Evolutionary conservation across 2,329 filamentous ascomycete genomes (phyloP), one percentile per base, ranked within the genome.

Genomic region (Fusarium ambrosium): DNA sequence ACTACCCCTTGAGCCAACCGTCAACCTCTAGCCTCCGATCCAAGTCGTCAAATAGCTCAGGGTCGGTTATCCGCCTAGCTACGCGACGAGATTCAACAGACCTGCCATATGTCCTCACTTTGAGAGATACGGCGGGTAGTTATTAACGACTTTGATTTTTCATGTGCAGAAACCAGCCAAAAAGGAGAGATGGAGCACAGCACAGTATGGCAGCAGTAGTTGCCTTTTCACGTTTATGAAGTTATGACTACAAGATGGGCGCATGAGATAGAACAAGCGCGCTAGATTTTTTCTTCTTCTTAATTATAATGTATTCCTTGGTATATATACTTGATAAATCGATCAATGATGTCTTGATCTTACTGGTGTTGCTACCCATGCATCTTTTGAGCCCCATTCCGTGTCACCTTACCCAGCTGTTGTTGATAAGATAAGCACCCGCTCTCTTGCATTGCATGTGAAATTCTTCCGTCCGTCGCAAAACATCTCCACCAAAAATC

Each of bases 41-140:
- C 29, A 79, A 78, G 24, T 78, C 77, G 6, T 85, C 84, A 14
- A 81, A 76, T 27, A 81, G 79, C 62, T 83, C 82, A 3, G 84
- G 82, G 8, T 87, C 85, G 7, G 86, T 89, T 6, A 88, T 89
- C 51, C 84, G 88, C 9, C 81, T 89, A 34, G 84, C 87, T 14
- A 86, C 81, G 37, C 75, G 74, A 14, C 80, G 83, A 4, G 82
- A 84, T 32, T 69, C 73, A 8, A 78, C 77, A 37, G 77, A 77
- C 11, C 71, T 84, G 6, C 82, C 82, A 4, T 86, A 85, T 68
- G 81, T 85, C 16, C 77, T 86, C 43, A 81, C 80, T 36, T 68
- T 84, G 51, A 72, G 77, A 41, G 76, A 80, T 8, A 82, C 82
- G n/a, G 64, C 78, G 5, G 81, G 78, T 24, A 82, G 79, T 27